Percentiles rank a stretch among this genome's conserved stretches.
These are phyloP conservation scores for Aspergillus felis DNA, from an alignment of 2,329 filamentous ascomycete genomes.

Conservation along the genomic window DNA sequence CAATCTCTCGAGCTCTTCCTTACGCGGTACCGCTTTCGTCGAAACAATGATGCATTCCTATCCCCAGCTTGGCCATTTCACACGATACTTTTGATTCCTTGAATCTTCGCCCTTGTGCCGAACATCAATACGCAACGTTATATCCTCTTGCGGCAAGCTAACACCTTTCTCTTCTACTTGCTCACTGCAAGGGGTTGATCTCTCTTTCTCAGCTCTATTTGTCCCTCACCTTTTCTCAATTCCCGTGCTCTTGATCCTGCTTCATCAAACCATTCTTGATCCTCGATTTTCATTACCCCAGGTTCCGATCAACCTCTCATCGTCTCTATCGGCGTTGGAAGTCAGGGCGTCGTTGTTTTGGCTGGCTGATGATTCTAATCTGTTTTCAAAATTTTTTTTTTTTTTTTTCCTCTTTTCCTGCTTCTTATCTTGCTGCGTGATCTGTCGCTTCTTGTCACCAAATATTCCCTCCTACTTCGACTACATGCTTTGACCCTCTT, in stretches of 20 bases:
- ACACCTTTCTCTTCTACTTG: neutral
- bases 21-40: neutral
- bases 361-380: constrained; percentile 26
- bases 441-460: neutral
- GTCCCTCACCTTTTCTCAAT: constrained; percentile 1
- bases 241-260: constrained; percentile 3
- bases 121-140: neutral
- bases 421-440: neutral
- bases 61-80: neutral
- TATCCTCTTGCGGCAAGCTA: neutral
- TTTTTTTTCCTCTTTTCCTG: constrained; percentile 7
- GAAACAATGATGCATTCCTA: neutral
- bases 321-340: constrained; percentile 37
- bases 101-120: neutral
- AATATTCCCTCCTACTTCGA: neutral
- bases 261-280: constrained; percentile 11
- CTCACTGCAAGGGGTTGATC: neutral
- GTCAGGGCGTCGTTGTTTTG: constrained; percentile 38
- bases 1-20: neutral
- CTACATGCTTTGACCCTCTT: neutral
- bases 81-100: neutral
- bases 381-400: constrained; percentile 8
- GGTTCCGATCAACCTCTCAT: constrained; percentile 24
- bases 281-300: constrained; percentile 15
- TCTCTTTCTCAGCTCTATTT: neutral